Evolutionary conservation across 1,139 yeast genomes (phyloP), one percentile per base, ranked within the genome.

Genomic region (Saccharomyces hybrid): DNA sequence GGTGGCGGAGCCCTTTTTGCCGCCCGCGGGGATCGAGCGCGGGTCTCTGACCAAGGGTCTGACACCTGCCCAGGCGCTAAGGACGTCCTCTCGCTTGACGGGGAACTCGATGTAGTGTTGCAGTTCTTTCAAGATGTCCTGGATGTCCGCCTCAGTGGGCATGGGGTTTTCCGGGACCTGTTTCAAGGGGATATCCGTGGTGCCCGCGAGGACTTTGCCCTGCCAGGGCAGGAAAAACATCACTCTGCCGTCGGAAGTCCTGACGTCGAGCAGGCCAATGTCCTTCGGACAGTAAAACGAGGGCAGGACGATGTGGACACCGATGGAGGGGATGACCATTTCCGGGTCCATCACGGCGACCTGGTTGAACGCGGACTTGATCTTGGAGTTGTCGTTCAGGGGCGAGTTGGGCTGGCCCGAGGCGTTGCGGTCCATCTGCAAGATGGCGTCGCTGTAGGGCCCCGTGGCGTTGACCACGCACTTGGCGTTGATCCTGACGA

Each of bases 211-310:
- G 50, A 91, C 96, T 72, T 90, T 88, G 14, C 96, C 96, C 76
- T 90, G 97, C 98, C 98, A 91, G 65, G 98, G 98, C 72, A 91
- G 78, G 75, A 91, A 91, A 76, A 91, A 91, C 86, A 91, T 88
- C 57, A 91, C 98, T 74, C 98, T 84, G 57, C 98, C 98, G 70
- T 91, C 98, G 47, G 95, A 78, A 54, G 98, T 91, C 52, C 88
- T 80, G 51, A 97, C 96, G 72, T 91, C 97, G 59, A 91, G 78
- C 63, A 91, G 78, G 61, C 98, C 98, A 80, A 89, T 81, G 61
- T 84, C 84, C 69, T 81, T 79, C 56, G 98, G 96, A 70, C 96
- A 86, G 74, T 88, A 91, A 78, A 81, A 90, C 62, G 93, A 96
- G 28, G 98, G 98, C 62, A 91, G 79, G 55, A 91, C 86, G 68